Conservation (phyloP, 495 filamentous ascomycete species). For the Aspergillus conjunctus region DNA sequence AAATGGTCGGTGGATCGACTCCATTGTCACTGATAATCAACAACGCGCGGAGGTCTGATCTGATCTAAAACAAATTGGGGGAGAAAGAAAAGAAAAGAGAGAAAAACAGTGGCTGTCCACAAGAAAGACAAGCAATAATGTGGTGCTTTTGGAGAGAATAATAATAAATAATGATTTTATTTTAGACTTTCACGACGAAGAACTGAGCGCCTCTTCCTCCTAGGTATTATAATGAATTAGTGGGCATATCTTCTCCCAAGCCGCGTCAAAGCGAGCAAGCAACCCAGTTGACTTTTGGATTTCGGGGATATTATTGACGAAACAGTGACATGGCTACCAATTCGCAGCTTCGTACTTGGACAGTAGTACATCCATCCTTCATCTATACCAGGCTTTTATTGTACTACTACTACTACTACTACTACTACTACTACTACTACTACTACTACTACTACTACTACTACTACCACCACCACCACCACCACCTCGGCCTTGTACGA, state of each 20-base stretch:
- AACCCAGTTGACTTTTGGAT: too few species aligned
- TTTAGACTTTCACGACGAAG: conserved; percentile 1
- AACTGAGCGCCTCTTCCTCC: not conserved
- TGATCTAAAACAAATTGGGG: not conserved
- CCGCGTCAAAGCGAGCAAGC: too few species aligned
- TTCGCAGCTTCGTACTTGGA: not conserved
- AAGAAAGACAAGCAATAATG: not conserved
- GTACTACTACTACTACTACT: too few species aligned
- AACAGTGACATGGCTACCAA: conserved; percentile 1
- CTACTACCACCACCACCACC: too few species aligned
- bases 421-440: too few species aligned
- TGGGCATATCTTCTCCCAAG: not conserved
- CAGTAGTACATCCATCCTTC: too few species aligned
- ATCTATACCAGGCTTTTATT: too few species aligned
- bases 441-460: too few species aligned
- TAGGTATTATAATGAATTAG: not conserved
- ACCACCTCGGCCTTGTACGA: too few species aligned
- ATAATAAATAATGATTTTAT: not conserved
- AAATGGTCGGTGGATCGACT: conserved; percentile 4
- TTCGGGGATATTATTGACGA: not conserved
- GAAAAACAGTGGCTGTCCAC: not conserved
- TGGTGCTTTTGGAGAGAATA: not conserved
- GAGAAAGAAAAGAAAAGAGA: not conserved
- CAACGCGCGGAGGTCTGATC: not conserved
- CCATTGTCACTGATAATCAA: not conserved